Evolutionary conservation across 73 alveolate genomes (phyloP).

Genomic region (Breviolum minutum): DNA sequence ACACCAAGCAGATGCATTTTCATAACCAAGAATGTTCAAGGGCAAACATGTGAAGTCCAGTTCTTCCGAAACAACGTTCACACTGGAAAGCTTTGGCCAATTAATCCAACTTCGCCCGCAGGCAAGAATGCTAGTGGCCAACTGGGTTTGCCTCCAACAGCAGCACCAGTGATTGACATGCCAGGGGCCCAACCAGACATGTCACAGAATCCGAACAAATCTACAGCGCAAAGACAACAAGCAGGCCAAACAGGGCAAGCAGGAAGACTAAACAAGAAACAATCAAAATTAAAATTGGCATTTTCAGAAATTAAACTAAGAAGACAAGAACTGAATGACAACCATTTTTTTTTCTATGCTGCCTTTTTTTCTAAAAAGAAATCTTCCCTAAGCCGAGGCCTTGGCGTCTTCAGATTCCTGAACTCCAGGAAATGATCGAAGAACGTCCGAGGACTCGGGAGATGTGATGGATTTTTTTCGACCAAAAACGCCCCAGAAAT

Average conservation of each 20-base stretch:
- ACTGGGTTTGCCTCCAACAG: conserved; percentile 65
- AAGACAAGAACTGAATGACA: neutral
- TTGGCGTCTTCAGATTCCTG: conserved; percentile 53
- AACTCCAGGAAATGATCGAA: conserved; percentile 33
- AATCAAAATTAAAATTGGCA: neutral
- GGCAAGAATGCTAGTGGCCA: conserved; percentile 90
- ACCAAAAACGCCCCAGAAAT: no score
- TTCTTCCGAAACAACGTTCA: no score
- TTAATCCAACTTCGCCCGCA: neutral
- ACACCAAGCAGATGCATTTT: no score
- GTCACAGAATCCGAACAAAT: neutral
- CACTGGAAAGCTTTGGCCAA: no score
- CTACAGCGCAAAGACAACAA: neutral
- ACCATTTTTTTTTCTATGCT: no score
- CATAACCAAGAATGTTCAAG: no score
- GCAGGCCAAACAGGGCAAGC: neutral
- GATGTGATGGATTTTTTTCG: no score
- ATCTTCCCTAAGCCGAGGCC: neutral
- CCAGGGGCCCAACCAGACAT: neutral
- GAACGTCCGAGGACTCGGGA: no score
- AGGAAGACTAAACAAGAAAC: neutral
- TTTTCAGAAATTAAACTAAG: neutral
- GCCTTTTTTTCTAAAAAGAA: neutral
- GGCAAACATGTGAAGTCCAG: no score
- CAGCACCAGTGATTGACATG: conserved; percentile 72